A percentile compares a stretch with the other conserved stretches of the same genome.
Conservation (phyloP, 2,329 filamentous ascomycete genomes). For the Botryotinia globosa region DNA sequence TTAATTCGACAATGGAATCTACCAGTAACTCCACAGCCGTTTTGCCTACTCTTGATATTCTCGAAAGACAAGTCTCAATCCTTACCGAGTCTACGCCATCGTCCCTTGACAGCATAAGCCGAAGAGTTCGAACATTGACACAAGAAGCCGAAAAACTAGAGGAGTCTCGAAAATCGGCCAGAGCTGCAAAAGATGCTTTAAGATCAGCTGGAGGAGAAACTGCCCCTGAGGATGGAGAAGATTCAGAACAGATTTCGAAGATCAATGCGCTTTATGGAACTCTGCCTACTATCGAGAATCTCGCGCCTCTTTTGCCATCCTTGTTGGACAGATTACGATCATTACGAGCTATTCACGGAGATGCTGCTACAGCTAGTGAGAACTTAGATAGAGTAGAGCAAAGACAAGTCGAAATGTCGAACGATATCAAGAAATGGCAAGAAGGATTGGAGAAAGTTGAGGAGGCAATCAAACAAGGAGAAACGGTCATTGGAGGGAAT, state of each 20-base stretch:
- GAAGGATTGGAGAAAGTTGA: conserved; percentile 79
- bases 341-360: conserved; percentile 78
- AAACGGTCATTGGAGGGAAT: conserved; percentile 71
- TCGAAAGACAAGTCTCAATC: conserved; percentile 77
- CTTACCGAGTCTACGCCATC: conserved; percentile 70
- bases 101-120: conserved; percentile 69
- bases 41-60: conserved; percentile 73
- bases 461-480: conserved; percentile 66
- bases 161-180: conserved; percentile 61
- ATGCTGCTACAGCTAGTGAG: conserved; percentile 77
- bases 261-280: conserved; percentile 90
- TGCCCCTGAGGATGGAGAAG: conserved; percentile 48
- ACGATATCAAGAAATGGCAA: conserved; percentile 82
- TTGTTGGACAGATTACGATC: conserved; percentile 83
- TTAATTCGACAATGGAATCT: conserved; percentile 65
- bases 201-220: conserved; percentile 40
- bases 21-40: conserved; percentile 64
- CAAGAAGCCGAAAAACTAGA: conserved; percentile 71
- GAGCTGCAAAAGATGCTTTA: conserved; percentile 58
- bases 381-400: conserved; percentile 75
- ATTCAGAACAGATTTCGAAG: conserved; percentile 74
- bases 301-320: conserved; percentile 80
- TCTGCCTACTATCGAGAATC: conserved; percentile 80
- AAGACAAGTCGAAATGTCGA: conserved; percentile 76
- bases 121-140: conserved; percentile 66